Evolutionary conservation across 2,329 filamentous ascomycete species (phyloP).

Genomic region (Grosmannia penicillata): DNA sequence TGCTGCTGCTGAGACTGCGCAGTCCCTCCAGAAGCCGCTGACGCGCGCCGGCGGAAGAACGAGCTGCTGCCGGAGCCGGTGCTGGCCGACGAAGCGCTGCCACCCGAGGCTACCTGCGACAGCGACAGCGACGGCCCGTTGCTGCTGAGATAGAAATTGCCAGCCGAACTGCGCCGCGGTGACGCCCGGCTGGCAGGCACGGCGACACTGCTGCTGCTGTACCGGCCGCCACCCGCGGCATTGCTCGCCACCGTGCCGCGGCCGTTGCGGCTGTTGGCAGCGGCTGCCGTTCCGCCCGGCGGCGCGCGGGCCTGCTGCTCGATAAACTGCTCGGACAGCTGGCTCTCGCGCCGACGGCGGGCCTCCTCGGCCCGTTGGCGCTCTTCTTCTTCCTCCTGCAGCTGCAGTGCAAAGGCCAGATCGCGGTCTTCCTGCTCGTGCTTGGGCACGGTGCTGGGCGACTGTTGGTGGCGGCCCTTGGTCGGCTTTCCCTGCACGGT

Average conservation of each 20-base stretch:
- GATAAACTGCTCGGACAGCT: slow-evolving; percentile 56
- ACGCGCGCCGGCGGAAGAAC: slow-evolving; percentile 1
- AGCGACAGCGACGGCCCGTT: not conserved
- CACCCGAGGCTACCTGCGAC: not conserved
- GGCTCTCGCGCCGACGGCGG: slow-evolving; percentile 48
- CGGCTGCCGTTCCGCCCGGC: slow-evolving; percentile 11
- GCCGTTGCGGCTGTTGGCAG: slow-evolving; percentile 20
- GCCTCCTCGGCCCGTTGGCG: slow-evolving; percentile 48
- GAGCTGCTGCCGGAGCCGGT: not conserved
- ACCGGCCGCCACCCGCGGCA: slow-evolving; percentile 4
- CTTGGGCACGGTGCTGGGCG: slow-evolving; percentile 17
- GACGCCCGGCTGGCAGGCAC: no score
- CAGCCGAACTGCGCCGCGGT: slow-evolving; percentile 22
- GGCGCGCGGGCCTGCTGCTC: slow-evolving; percentile 38
- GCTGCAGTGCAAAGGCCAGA: slow-evolving; percentile 73
- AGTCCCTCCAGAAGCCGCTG: not conserved
- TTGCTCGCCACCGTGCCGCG: slow-evolving; percentile 2
- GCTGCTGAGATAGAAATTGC: slow-evolving; percentile 1
- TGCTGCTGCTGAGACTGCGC: no score
- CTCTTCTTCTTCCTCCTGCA: slow-evolving; percentile 89
- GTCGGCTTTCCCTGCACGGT: slow-evolving; percentile 30
- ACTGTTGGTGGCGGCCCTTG: slow-evolving; percentile 15
- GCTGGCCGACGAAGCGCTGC: not conserved
- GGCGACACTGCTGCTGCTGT: slow-evolving; percentile 1
- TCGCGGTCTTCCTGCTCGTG: slow-evolving; percentile 70